These are phyloP conservation scores for Penicillium mononematosum DNA, from an alignment of 495 filamentous ascomycete genomes.

Conservation along the genomic window DNA sequence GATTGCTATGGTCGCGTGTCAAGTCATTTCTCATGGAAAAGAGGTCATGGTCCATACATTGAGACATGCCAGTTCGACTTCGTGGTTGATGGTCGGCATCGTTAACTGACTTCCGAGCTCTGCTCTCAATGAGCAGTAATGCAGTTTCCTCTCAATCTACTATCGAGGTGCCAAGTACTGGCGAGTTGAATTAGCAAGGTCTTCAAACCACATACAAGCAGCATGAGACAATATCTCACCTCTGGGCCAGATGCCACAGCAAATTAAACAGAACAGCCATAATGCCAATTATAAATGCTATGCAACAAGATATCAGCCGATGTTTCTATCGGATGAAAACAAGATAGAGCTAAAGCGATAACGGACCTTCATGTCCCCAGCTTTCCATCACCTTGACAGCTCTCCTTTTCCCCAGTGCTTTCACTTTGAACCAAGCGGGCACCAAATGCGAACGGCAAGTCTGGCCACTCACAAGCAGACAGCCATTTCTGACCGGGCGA, in stretches of 20 bases:
- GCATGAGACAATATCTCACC: background rate
- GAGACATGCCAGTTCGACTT: background rate
- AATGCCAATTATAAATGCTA: background rate
- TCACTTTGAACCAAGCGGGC: slow-evolving; percentile 35
- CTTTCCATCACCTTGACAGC: slow-evolving; percentile 8
- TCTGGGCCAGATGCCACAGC: background rate
- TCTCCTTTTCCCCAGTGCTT: slow-evolving; percentile 11
- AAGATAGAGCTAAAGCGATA: background rate
- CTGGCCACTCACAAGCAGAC: slow-evolving; percentile 35
- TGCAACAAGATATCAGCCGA: background rate
- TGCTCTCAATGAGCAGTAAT: background rate
- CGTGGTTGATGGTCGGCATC: background rate
- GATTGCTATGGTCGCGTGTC: background rate
- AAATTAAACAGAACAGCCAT: slow-evolving; percentile 9
- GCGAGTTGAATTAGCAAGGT: background rate
- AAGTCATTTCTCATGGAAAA: background rate
- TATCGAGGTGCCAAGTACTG: background rate
- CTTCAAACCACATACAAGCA: background rate
- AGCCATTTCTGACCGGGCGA: slow-evolving; percentile 28
- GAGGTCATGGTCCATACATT: background rate
- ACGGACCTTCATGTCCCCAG: slow-evolving; percentile 35
- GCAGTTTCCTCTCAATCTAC: background rate
- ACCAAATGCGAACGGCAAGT: slow-evolving; percentile 38
- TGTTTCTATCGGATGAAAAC: background rate
- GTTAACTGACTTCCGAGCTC: background rate